phyloP scores from a whole-genome alignment of 2,329 filamentous ascomycete species.

The Epichloe uncinata region DNA sequence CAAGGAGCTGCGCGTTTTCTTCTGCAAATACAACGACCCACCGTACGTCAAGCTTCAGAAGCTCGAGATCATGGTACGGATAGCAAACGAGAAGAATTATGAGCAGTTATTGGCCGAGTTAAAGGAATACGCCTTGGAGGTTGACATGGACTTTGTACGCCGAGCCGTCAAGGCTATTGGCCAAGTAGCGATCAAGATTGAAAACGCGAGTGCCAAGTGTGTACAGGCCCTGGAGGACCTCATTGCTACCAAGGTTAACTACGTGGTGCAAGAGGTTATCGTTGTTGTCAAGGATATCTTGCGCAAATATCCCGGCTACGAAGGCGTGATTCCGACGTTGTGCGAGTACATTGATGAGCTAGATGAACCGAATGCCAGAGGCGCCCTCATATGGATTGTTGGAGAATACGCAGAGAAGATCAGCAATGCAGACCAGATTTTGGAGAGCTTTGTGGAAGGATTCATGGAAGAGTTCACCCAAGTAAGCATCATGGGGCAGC shows the following conservation, averaged over 20 bases:
- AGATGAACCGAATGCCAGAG: slow-evolving; percentile 84
- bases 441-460: slow-evolving; percentile 79
- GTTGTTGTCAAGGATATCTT: slow-evolving; percentile 99
- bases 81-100: slow-evolving; percentile 93
- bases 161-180: slow-evolving; percentile 92
- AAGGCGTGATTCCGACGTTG: slow-evolving; percentile 91
- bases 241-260: slow-evolving; percentile 96
- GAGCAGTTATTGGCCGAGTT: slow-evolving; percentile 88
- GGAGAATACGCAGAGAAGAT: slow-evolving; percentile 99
- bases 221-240: slow-evolving; percentile 88
- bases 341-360: slow-evolving; percentile 96
- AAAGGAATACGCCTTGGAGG: slow-evolving; percentile 94
- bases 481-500: slow-evolving; percentile 27
- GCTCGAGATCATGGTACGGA: slow-evolving; percentile 97
- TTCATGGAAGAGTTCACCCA: slow-evolving; percentile 96
- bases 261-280: slow-evolving; percentile 94
- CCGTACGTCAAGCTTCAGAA: slow-evolving; percentile 97
- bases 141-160: slow-evolving; percentile 97
- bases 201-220: slow-evolving; percentile 86
- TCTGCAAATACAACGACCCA: slow-evolving; percentile 99
- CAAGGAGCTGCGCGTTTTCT: slow-evolving; percentile 96
- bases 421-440: slow-evolving; percentile 91
- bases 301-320: slow-evolving; percentile 92
- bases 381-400: slow-evolving; percentile 94
- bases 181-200: slow-evolving; percentile 97